phyloP scores from a whole-genome alignment of 2,329 filamentous ascomycete genomes.

The Helminthosporium solani region DNA sequence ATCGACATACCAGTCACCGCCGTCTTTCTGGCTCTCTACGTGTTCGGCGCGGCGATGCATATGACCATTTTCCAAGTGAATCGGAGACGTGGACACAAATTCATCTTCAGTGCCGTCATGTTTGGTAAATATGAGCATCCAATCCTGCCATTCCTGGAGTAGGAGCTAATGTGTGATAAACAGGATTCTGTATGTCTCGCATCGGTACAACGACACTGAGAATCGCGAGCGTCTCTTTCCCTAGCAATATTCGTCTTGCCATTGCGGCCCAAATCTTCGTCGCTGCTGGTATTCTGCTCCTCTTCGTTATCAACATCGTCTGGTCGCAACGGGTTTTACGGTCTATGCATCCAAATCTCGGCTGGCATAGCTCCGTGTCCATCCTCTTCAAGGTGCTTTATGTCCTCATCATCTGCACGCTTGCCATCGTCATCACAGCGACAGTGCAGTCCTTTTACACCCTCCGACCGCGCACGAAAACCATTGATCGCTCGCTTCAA shows the following conservation, averaged over 20 bases:
- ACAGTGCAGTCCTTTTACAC: constrained; percentile 69
- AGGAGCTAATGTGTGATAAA: not conserved
- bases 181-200: constrained; percentile 48
- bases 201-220: constrained; percentile 44
- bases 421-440: constrained; percentile 66
- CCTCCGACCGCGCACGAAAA: constrained; percentile 51
- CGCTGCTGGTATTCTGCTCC: constrained; percentile 69
- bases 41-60: constrained; percentile 42
- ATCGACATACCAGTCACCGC: constrained; percentile 46
- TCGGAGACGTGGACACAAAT: constrained; percentile 42
- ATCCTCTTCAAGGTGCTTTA: constrained; percentile 60
- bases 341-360: constrained; percentile 68
- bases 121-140: constrained; percentile 44
- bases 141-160: not conserved
- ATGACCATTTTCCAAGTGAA: constrained; percentile 47
- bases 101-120: constrained; percentile 43
- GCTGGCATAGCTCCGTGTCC: constrained; percentile 62
- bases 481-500: constrained; percentile 63
- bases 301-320: constrained; percentile 77
- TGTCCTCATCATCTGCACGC: constrained; percentile 56
- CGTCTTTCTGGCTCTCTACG: constrained; percentile 46
- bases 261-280: constrained; percentile 68
- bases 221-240: constrained; percentile 33
- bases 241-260: constrained; percentile 48
- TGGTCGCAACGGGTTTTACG: constrained; percentile 75